These are phyloP conservation scores for Elsinoe perseae DNA, from an alignment of 2,329 filamentous ascomycete genomes.

Conservation along the genomic window DNA sequence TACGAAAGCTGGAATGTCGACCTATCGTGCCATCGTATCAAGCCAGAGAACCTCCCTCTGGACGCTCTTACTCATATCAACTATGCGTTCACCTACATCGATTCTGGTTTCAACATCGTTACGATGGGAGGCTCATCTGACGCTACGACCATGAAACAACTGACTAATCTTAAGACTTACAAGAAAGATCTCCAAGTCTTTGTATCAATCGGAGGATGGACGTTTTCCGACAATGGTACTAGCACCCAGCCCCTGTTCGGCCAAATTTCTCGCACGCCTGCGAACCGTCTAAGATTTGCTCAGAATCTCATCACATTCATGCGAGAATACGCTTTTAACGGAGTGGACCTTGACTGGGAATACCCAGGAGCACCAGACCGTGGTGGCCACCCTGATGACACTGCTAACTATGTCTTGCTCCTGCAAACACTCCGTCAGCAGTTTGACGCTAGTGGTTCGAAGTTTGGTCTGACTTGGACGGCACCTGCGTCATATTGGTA, in stretches of 20 bases:
- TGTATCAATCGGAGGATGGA: slow-evolving; percentile 39
- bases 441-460: slow-evolving; percentile 23
- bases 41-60: background rate
- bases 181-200: slow-evolving; percentile 27
- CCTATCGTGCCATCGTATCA: background rate
- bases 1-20: slow-evolving; percentile 4
- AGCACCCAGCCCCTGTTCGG: slow-evolving; percentile 23
- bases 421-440: slow-evolving; percentile 18
- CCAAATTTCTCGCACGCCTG: slow-evolving; percentile 27
- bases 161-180: slow-evolving; percentile 29
- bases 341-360: slow-evolving; percentile 43
- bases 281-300: slow-evolving; percentile 32
- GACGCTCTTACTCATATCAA: slow-evolving; percentile 23
- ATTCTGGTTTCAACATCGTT: slow-evolving; percentile 28
- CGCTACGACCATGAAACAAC: slow-evolving; percentile 17
- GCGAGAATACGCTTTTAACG: slow-evolving; percentile 37
- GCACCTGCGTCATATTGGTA: slow-evolving; percentile 20
- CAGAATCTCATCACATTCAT: slow-evolving; percentile 35
- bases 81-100: slow-evolving; percentile 38
- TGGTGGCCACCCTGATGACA: slow-evolving; percentile 32
- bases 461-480: slow-evolving; percentile 38
- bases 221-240: slow-evolving; percentile 31
- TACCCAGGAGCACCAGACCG: slow-evolving; percentile 24
- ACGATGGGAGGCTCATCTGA: too few species aligned
- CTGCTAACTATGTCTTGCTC: slow-evolving; percentile 17